Percentiles rank a stretch among this genome's conserved stretches.
These are phyloP conservation scores for Pythium grandisporangium DNA, from an alignment of 352 stramenopile species.

Conservation along the genomic window DNA sequence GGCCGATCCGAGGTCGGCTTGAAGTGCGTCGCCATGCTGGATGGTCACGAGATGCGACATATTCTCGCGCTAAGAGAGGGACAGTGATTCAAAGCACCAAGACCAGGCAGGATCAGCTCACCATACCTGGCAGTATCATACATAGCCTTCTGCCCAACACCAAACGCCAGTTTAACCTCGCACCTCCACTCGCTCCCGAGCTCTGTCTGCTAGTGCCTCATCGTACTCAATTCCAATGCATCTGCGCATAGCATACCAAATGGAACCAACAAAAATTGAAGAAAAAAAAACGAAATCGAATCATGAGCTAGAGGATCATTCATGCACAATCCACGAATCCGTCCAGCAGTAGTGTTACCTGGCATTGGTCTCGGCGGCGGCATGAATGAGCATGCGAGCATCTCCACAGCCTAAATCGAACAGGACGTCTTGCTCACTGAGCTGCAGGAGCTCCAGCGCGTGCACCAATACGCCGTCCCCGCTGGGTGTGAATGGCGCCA, in stretches of 20 bases:
- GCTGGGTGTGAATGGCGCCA: constrained; percentile 77
- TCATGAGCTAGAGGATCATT: too few species aligned
- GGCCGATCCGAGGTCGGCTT: constrained; percentile 43
- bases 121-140: too few species aligned
- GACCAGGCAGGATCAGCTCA: too few species aligned
- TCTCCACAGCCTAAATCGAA: constrained; percentile 78
- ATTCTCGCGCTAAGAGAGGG: constrained; percentile 27
- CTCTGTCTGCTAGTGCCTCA: constrained; percentile 38
- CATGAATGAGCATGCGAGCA: constrained; percentile 57
- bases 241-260: too few species aligned
- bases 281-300: too few species aligned
- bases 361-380: constrained; percentile 29
- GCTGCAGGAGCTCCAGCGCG: constrained; percentile 54
- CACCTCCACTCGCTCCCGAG: constrained; percentile 32
- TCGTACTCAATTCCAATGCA: constrained; percentile 78
- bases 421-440: constrained; percentile 40
- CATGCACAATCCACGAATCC: too few species aligned
- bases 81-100: too few species aligned
- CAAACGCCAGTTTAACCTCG: constrained; percentile 1
- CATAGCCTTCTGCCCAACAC: too few species aligned
- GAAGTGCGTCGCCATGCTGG: constrained; percentile 45
- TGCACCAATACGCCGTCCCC: constrained; percentile 48
- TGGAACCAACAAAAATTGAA: too few species aligned
- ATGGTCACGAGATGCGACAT: constrained; percentile 42
- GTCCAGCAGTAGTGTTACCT: too few species aligned